Conservation (phyloP, 2,329 filamentous ascomycete species). For the Aureobasidium sp. region DNA sequence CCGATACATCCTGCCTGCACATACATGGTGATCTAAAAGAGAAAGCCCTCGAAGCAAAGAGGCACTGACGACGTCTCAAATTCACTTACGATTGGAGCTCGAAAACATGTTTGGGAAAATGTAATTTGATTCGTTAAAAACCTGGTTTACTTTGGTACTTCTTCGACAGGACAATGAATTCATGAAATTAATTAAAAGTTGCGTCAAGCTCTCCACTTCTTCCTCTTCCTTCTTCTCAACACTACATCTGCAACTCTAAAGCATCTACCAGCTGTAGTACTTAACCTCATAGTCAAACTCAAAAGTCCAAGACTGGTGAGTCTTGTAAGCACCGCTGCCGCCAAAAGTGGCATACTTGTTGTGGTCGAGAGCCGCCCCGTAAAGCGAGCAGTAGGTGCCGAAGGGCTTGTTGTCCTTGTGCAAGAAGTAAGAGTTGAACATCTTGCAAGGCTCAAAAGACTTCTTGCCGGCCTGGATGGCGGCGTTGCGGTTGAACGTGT, state of each 20-base stretch:
- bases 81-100: no score
- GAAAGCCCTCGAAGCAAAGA: no score
- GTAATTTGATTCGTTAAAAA: no score
- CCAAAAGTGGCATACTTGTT: slow-evolving; percentile 17
- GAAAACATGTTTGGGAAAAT: no score
- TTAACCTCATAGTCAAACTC: slow-evolving; percentile 1
- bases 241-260: neutral
- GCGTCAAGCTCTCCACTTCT: neutral
- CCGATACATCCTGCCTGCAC: no score
- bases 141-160: no score
- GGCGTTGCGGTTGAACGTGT: slow-evolving; percentile 18
- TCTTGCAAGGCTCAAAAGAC: slow-evolving; percentile 18
- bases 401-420: slow-evolving; percentile 20
- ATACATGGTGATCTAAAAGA: no score
- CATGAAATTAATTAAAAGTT: no score
- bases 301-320: slow-evolving; percentile 15
- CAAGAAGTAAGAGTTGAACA: slow-evolving; percentile 22
- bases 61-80: no score
- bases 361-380: slow-evolving; percentile 18
- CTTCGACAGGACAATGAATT: no score
- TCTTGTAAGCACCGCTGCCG: slow-evolving; percentile 14
- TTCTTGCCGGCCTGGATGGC: slow-evolving; percentile 14
- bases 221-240: no score
- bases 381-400: slow-evolving; percentile 24
- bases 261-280: slow-evolving; percentile 3